Percentiles rank a stretch among this genome's conserved stretches.
These are phyloP conservation scores for Diaporthe humulicola DNA, from an alignment of 2,329 filamentous ascomycete genomes.

Conservation along the genomic window DNA sequence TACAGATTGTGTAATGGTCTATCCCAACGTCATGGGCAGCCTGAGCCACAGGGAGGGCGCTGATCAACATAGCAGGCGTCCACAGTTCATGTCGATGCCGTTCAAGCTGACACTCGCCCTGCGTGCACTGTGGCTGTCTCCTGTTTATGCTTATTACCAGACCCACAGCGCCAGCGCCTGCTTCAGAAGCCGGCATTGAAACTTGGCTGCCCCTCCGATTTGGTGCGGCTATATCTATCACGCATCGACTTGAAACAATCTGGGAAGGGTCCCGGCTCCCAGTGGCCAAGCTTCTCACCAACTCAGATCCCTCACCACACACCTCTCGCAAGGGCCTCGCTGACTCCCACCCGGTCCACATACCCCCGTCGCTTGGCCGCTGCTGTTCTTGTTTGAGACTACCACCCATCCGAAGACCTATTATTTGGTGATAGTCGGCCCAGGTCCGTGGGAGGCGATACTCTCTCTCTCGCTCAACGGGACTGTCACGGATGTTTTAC, in stretches of 20 bases:
- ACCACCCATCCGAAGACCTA: neutral
- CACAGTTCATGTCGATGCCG: constrained; percentile 25
- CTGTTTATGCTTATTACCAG: constrained; percentile 15
- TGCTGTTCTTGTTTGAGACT: constrained; percentile 24
- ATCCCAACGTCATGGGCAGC: constrained; percentile 18
- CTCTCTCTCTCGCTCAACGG: neutral
- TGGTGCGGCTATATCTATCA: constrained; percentile 29
- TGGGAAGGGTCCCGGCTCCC: constrained; percentile 22
- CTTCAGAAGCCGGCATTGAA: constrained; percentile 29
- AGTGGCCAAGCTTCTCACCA: constrained; percentile 19
- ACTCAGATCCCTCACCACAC: constrained; percentile 6
- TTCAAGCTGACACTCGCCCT: constrained; percentile 25
- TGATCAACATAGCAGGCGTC: constrained; percentile 20
- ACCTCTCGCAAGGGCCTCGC: constrained; percentile 19
- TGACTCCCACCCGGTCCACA: neutral
- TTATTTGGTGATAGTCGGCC: constrained; percentile 13
- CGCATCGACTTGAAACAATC: constrained; percentile 30
- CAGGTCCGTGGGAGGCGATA: neutral
- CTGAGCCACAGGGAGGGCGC: constrained; percentile 19
- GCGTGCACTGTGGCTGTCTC: constrained; percentile 20
- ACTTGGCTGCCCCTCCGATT: constrained; percentile 25
- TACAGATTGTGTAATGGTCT: constrained; percentile 20
- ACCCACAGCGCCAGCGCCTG: constrained; percentile 20
- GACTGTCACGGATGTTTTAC: neutral
- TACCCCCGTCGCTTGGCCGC: constrained; percentile 27